phyloP scores from a whole-genome alignment of 352 stramenopile species.

The Halophytophthora batemanensis region DNA sequence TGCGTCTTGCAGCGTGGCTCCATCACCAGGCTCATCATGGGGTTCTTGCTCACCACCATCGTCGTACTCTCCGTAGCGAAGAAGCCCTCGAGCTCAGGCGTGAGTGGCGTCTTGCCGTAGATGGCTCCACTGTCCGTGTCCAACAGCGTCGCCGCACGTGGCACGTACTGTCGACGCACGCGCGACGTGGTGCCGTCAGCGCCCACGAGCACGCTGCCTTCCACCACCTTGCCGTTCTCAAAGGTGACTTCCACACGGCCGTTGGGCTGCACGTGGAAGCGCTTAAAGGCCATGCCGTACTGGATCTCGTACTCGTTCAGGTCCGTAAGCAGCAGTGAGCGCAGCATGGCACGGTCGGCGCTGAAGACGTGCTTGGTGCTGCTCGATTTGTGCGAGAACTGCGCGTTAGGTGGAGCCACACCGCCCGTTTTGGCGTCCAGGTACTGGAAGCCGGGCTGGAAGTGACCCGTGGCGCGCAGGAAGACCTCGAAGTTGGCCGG shows the following conservation, averaged over 20 bases:
- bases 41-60: constrained; percentile 36
- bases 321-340: constrained; percentile 42
- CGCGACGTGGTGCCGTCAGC: constrained; percentile 61
- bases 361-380: constrained; percentile 39
- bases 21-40: constrained; percentile 56
- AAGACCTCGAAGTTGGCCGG: constrained; percentile 57
- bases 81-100: constrained; percentile 42
- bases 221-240: constrained; percentile 42
- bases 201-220: constrained; percentile 48
- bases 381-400: constrained; percentile 25
- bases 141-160: constrained; percentile 35
- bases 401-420: constrained; percentile 11
- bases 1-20: constrained; percentile 40
- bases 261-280: constrained; percentile 38
- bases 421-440: constrained; percentile 38
- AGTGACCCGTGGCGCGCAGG: constrained; percentile 45
- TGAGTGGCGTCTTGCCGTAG: constrained; percentile 64
- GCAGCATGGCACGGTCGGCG: constrained; percentile 42
- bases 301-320: constrained; percentile 47
- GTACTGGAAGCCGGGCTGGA: constrained; percentile 47
- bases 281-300: constrained; percentile 59
- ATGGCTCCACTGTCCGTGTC: constrained; percentile 65
- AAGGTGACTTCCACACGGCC: constrained; percentile 48
- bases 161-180: constrained; percentile 56
- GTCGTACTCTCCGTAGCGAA: constrained; percentile 49